Evolutionary conservation across 257 asterid species (phyloP).

Genomic region (Parsonsia alboflavescens): DNA sequence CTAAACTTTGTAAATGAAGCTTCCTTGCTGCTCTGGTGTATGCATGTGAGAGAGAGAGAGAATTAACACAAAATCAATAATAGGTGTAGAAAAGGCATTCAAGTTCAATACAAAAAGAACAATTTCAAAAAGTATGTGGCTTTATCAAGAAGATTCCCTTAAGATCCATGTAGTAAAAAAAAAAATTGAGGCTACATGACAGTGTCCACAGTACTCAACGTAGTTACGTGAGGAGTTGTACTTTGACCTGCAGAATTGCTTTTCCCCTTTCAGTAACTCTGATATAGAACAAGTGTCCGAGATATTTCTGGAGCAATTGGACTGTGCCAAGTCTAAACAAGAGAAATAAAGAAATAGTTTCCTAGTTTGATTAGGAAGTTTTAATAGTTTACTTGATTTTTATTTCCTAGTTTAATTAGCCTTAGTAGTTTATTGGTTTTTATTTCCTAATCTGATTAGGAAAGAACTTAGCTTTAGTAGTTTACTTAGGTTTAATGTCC

Average conservation of each 20-base stretch:
- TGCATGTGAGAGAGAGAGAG: background rate
- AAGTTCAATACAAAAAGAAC: background rate
- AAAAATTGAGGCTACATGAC: background rate
- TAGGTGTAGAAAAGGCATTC: background rate
- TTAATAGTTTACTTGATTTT: no score
- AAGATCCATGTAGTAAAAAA: background rate
- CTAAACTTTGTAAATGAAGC: slow-evolving; percentile 69
- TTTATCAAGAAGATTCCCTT: background rate
- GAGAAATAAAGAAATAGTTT: no score
- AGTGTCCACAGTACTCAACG: background rate
- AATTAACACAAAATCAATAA: background rate
- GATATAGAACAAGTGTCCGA: no score
- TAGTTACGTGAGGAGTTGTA: background rate
- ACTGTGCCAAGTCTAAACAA: no score
- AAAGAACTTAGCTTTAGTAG: no score
- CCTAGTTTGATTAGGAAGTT: no score
- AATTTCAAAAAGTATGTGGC: background rate
- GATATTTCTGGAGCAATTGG: no score
- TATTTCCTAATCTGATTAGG: no score
- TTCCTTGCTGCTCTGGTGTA: slow-evolving; percentile 51
- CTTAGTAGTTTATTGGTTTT: no score
- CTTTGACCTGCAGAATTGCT: background rate
- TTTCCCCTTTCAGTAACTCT: background rate
- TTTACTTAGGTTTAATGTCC: no score
- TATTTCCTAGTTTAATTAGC: no score